These are phyloP conservation scores for Epichloe brachyelytri DNA, from an alignment of 2,329 filamentous ascomycete genomes.

Conservation along the genomic window DNA sequence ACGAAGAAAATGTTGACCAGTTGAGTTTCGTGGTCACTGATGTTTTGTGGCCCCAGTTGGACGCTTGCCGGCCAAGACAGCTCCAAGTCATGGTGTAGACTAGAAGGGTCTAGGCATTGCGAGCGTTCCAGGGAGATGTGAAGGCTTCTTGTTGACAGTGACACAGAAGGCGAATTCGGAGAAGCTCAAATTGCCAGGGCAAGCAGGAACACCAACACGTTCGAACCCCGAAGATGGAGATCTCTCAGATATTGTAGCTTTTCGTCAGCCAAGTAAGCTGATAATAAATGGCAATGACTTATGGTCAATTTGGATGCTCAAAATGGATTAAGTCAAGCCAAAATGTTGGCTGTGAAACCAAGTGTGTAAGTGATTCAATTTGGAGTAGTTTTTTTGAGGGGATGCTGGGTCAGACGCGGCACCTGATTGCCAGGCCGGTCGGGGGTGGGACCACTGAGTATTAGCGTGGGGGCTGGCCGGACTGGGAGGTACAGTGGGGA, in stretches of 20 bases:
- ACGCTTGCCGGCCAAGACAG: constrained; percentile 27
- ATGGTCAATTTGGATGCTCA: not conserved
- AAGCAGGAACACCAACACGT: too few relatives aligned
- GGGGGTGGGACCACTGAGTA: not conserved
- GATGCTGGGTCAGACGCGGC: not conserved
- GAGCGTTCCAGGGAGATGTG: not conserved
- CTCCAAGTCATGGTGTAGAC: constrained; percentile 26
- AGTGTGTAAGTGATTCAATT: constrained; percentile 6
- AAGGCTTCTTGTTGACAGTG: not conserved
- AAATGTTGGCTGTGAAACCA: not conserved
- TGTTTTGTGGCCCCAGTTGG: constrained; percentile 13
- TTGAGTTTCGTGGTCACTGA: constrained; percentile 1
- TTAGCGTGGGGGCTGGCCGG: not conserved
- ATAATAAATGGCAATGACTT: not conserved
- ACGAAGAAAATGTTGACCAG: not conserved
- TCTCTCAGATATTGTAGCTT: too few relatives aligned
- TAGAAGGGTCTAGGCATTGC: constrained; percentile 7
- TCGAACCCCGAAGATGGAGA: too few relatives aligned
- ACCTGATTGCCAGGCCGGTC: not conserved
- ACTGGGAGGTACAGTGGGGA: not conserved
- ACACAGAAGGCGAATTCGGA: not conserved
- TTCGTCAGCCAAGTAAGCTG: too few relatives aligned
- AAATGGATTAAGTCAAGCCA: not conserved
- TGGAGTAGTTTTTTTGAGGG: not conserved
- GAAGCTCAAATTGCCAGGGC: too few relatives aligned